Base-by-base conservation (phyloP, 305 asterid genomes). In the Fraxinus angustifolia region DNA sequence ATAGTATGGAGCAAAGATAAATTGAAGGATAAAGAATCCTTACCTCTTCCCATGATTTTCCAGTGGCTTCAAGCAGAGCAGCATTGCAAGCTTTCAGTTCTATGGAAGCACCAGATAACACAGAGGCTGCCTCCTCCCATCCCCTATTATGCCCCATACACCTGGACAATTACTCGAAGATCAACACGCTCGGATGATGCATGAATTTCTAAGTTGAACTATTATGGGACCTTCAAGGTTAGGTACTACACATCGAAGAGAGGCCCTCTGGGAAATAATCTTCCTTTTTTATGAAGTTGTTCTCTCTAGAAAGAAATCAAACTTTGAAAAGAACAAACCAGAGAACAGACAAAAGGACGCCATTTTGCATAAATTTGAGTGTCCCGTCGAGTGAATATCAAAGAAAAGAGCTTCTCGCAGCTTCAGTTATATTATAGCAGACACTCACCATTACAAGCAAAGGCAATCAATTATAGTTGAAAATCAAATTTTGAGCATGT, bases 131-230 rank as follows among this genome's bases (percentile, higher is more conserved):
- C 88, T 93, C 98, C 85, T 95, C 99, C 99, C 99, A 95, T 78
- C 98, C 99, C 89, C 84, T 91, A 81, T 95, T 93, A 83, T 95
- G 99, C 65, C 99, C 99, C 99, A 95, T 95, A 82, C 99, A 95
- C 98, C 98, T 95, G 91, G 85, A 88, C 81, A 75, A 53, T 75
- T 58, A 65, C 28, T 72, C 3, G 56, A 80, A 73, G 67, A 79
- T 75, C 81, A 82, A 83, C 35, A 26, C n/a, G 17, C 8, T 65
- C 3, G 19, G 73, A 26, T 10, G 6, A 28, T 14, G 34, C 53
- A 12, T 45, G 17, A 65, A 65, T 65, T 26, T 65, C 73, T 62
- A 65, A 16, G 35, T 21, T 60, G 33, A 60, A 60, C 16, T 26
- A 28, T 65, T 28, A 65, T 26, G 7, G 34, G 17, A 65, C 19